Base-by-base conservation (phyloP, 1,284 basidiomycete genomes). In the Sanghuangporus baumii region DNA sequence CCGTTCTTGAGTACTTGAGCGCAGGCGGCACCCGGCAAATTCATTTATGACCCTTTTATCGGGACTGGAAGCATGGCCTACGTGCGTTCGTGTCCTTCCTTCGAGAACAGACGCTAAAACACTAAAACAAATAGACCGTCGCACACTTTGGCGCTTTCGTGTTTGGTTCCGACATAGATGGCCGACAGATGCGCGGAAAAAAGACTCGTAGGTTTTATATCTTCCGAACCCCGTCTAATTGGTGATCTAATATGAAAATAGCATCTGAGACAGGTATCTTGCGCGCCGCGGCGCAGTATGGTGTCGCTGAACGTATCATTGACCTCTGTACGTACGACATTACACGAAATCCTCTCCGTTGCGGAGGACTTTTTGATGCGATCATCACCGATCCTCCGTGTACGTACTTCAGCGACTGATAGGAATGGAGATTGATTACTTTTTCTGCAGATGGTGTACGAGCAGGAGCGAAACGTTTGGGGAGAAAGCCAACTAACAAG, bases 21-120 rank as follows among this genome's bases (percentile, higher is more conserved):
- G 14, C 61, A 95, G 92, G 89, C 95, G 0, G 82, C 87, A 2
- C 87, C 93, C 1, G 94, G 94, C 43, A 96, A 93, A 74, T 74
- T 98, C 37, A 81, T 98, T 18, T 98, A 98, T 69, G 97, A 99
- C 72, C 97, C 97, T 0, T 99, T 99, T 73, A 87, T 92, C 55
- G 97, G 97, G 0, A 99, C 97, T 0, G 97, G 97, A 6, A 97
- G 95, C 67, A 93, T 98, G 87, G 87, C 95, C 36, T 96, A 98
- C 74, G 89, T 91, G 64, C 31, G 20, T 54, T 61, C 9, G n/a
- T 46, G 3, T 48, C 63, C 65, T 38, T 37, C 55, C 55, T 31
- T 1, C 16, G 8, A 37, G 41, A 14, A 6, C 23, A 7, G 50
- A 26, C 20, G 50, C 31, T 26, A 11, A n/a, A 14, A 57, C 26